A percentile compares a stretch with the other conserved stretches of the same genome.
These are phyloP conservation scores for Nicotiana benthamiana DNA, from an alignment of 257 asterid genomes.

Conservation along the genomic window DNA sequence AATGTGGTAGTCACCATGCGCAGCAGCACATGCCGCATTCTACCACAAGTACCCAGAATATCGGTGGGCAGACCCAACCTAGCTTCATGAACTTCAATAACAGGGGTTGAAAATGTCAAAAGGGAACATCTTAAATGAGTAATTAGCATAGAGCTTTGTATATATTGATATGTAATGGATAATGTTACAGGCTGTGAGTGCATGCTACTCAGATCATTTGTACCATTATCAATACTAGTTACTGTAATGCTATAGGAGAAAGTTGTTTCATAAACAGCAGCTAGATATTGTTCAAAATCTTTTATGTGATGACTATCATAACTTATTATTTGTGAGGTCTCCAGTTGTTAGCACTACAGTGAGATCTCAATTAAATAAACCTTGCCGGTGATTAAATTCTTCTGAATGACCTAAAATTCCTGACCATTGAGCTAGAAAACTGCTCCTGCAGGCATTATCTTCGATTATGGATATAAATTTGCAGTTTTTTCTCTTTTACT, in stretches of 20 bases:
- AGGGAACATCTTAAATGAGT: not conserved
- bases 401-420: not conserved
- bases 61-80: constrained; percentile 31
- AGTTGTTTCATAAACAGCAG: not conserved
- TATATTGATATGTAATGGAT: not conserved
- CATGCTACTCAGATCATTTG: not conserved
- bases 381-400: not conserved
- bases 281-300: not conserved
- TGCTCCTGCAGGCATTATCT: not conserved
- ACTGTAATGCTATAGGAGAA: not conserved
- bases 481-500: not conserved
- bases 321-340: not conserved
- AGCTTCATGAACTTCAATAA: constrained; percentile 37
- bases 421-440: not conserved
- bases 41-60: constrained; percentile 20
- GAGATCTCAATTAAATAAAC: not conserved
- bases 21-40: constrained; percentile 27
- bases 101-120: constrained; percentile 21
- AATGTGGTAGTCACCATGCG: constrained; percentile 36
- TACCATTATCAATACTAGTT: not conserved
- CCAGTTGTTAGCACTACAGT: not conserved
- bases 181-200: not conserved
- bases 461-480: not conserved
- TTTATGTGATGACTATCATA: not conserved
- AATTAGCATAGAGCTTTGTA: not conserved